Conservation (phyloP, 805 yeast genomes). For the Candida sakaeoensis region DNA sequence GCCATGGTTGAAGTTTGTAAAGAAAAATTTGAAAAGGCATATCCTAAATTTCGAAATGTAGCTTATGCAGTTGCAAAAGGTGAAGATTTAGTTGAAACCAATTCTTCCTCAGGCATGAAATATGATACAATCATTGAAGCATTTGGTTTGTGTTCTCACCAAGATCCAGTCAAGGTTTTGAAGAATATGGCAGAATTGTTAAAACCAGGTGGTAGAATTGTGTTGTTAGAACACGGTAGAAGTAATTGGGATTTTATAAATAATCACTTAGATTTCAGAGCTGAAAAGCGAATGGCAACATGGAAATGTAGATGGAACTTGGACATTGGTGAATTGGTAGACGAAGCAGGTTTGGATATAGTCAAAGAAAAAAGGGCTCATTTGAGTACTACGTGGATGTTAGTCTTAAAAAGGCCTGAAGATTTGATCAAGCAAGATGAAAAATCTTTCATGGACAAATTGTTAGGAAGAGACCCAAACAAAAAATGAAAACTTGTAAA, state of each 20-base stretch:
- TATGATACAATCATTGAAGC: slow-evolving; percentile 94
- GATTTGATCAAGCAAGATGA: slow-evolving; percentile 49
- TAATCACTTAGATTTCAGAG: slow-evolving; percentile 73
- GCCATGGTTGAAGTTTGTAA: slow-evolving; percentile 82
- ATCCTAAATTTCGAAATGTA: slow-evolving; percentile 65
- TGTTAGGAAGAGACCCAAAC: slow-evolving; percentile 30
- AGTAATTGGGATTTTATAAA: slow-evolving; percentile 78
- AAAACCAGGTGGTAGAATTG: slow-evolving; percentile 86
- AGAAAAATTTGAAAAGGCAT: slow-evolving; percentile 63
- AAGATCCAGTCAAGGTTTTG: slow-evolving; percentile 83
- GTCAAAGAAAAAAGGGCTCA: slow-evolving; percentile 79
- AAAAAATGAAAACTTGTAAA: slow-evolving; percentile 6
- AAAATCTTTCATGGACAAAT: slow-evolving; percentile 38
- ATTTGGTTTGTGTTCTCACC: slow-evolving; percentile 93
- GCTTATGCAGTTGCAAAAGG: slow-evolving; percentile 91
- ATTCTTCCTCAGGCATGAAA: slow-evolving; percentile 43
- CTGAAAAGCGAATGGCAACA: slow-evolving; percentile 74
- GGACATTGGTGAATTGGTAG: slow-evolving; percentile 84
- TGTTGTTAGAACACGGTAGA: slow-evolving; percentile 89
- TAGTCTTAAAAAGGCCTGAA: slow-evolving; percentile 71
- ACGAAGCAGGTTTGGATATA: slow-evolving; percentile 77
- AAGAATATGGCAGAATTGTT: slow-evolving; percentile 67
- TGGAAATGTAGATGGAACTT: slow-evolving; percentile 99
- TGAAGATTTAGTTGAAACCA: slow-evolving; percentile 66
- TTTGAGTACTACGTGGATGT: slow-evolving; percentile 89